Evolutionary conservation across 495 filamentous ascomycete species (phyloP).

Genomic region (Hypoxylon lienhwacheense): DNA sequence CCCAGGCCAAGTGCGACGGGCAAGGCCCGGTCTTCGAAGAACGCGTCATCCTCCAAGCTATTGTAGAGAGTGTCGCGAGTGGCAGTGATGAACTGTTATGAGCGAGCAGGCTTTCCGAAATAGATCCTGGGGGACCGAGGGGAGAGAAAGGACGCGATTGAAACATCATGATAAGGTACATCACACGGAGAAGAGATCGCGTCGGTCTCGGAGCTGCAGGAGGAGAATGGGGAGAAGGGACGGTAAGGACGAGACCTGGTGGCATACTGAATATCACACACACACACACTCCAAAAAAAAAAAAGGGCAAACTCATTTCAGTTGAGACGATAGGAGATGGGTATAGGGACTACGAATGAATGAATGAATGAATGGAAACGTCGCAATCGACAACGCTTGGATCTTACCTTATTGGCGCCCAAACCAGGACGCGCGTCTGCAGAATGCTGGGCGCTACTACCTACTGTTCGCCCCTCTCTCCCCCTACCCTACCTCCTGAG

Average conservation of each 20-base stretch:
- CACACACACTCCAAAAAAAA: too few relatives aligned
- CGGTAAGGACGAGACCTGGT: not conserved
- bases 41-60: constrained; percentile 67
- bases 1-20: constrained; percentile 81
- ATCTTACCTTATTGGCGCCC: too few relatives aligned
- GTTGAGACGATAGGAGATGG: not conserved
- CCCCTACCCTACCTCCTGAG: too few relatives aligned
- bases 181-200: not conserved
- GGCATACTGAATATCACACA: not conserved
- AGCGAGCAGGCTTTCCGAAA: constrained; percentile 17
- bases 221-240: not conserved
- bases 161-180: not conserved
- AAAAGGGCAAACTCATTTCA: not conserved
- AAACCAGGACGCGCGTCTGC: too few relatives aligned
- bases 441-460: too few relatives aligned
- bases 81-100: constrained; percentile 76
- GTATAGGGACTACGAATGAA: constrained; percentile 20
- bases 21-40: constrained; percentile 90
- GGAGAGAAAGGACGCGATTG: not conserved
- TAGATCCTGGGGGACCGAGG: not conserved
- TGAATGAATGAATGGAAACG: too few relatives aligned
- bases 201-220: too few relatives aligned
- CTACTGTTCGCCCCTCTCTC: too few relatives aligned
- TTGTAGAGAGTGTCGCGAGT: constrained; percentile 73
- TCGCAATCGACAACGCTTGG: too few relatives aligned